phyloP scores from a whole-genome alignment of 345 rosid genomes.

The Toxicodendron radicans region DNA sequence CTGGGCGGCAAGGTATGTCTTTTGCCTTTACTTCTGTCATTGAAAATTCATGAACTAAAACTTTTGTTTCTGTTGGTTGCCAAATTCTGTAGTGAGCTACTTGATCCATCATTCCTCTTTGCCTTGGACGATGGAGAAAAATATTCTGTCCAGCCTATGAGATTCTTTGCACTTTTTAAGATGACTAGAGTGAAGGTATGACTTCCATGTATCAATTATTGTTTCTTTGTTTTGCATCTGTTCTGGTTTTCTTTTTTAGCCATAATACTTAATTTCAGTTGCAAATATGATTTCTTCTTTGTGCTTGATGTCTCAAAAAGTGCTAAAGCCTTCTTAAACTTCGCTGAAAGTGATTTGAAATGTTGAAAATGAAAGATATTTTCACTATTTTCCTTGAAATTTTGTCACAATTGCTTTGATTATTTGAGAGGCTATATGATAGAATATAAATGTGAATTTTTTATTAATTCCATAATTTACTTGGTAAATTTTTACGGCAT shows the following conservation, averaged over 20 bases:
- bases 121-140: conserved; percentile 92
- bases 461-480: neutral
- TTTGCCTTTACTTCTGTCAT: conserved; percentile 12
- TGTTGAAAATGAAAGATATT: neutral
- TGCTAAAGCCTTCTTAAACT: neutral
- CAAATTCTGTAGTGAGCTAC: conserved; percentile 67
- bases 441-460: neutral
- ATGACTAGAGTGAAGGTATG: conserved; percentile 94
- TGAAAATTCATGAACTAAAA: conserved; percentile 21
- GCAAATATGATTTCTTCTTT: conserved; percentile 3
- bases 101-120: conserved; percentile 97
- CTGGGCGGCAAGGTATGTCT: conserved; percentile 89
- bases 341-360: neutral
- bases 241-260: conserved; percentile 13
- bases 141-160: conserved; percentile 85
- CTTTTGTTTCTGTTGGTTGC: conserved; percentile 25
- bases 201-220: neutral
- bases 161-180: conserved; percentile 77
- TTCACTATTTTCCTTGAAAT: neutral
- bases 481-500: neutral
- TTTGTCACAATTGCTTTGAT: neutral
- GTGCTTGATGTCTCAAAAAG: neutral
- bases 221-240: conserved; percentile 2
- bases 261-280: neutral
- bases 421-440: neutral